Percentiles rank a stretch among this genome's conserved stretches.
phyloP scores from a whole-genome alignment of 2,329 filamentous ascomycete genomes.

The Alternaria sp. region DNA sequence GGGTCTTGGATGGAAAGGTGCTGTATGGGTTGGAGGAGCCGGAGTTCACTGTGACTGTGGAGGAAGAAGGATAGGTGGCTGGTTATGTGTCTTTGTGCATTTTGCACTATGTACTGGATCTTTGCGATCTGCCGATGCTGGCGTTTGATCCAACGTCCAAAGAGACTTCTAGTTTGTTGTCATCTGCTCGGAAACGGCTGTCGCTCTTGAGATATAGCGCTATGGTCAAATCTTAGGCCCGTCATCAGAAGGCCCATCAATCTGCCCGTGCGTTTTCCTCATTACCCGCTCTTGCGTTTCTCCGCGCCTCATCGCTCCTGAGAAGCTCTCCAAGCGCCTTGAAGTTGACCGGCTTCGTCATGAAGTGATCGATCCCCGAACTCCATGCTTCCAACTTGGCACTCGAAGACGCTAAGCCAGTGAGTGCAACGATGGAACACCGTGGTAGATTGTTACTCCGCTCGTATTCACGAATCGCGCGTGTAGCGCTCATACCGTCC shows the following conservation, averaged over 20 bases:
- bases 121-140: neutral
- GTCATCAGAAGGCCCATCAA: neutral
- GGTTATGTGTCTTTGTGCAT: rapidly evolving
- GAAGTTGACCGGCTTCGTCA: slow-evolving; percentile 43
- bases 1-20: slow-evolving; percentile 48
- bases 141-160: no score
- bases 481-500: slow-evolving; percentile 45
- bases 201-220: neutral
- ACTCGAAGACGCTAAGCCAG: slow-evolving; percentile 34
- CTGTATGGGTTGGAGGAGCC: slow-evolving; percentile 46
- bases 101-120: neutral
- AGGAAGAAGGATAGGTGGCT: neutral
- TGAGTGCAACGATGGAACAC: slow-evolving; percentile 36
- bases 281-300: no score
- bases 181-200: neutral
- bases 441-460: slow-evolving; percentile 15
- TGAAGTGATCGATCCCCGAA: slow-evolving; percentile 39
- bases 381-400: slow-evolving; percentile 36
- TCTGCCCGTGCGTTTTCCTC: no score
- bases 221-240: neutral
- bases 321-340: slow-evolving; percentile 28
- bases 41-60: slow-evolving; percentile 7
- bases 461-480: slow-evolving; percentile 41
- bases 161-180: no score
- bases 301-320: slow-evolving; percentile 12